Conservation (phyloP, 2,329 filamentous ascomycete genomes). For the Fusarium coffeatum region DNA sequence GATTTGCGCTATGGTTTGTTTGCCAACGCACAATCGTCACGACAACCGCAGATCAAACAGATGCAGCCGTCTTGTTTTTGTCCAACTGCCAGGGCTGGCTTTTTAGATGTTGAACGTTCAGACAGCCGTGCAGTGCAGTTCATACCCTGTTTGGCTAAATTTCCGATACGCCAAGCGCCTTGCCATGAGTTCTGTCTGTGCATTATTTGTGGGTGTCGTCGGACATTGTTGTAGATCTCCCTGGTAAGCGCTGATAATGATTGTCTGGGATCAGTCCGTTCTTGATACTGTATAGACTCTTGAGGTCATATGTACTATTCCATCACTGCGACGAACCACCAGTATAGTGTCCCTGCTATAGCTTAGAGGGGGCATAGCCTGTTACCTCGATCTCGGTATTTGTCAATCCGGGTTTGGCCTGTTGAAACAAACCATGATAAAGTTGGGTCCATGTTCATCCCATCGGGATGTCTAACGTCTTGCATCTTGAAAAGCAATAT, state of each 20-base stretch:
- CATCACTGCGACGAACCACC: conserved; percentile 1
- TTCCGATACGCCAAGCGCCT: conserved; percentile 38
- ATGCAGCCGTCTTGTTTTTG: conserved; percentile 10
- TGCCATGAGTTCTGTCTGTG: conserved; percentile 32
- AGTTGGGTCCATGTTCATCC: conserved; percentile 16
- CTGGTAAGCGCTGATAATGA: conserved; percentile 15
- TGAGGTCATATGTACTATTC: not conserved
- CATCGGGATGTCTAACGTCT: conserved; percentile 10
- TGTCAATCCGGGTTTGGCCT: conserved; percentile 7
- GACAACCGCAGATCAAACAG: conserved; percentile 36
- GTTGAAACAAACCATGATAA: conserved; percentile 25
- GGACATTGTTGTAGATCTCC: conserved; percentile 38
- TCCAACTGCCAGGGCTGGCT: conserved; percentile 7
- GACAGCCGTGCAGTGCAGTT: conserved; percentile 22
- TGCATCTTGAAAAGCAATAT: conserved; percentile 21
- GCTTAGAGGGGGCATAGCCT: conserved; percentile 11
- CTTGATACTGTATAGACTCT: conserved; percentile 6
- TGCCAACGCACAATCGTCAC: conserved; percentile 35
- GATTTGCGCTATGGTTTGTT: conserved; percentile 17
- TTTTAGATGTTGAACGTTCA: conserved; percentile 19
- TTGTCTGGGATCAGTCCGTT: not conserved
- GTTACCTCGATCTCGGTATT: not conserved
- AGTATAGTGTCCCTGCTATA: conserved; percentile 12
- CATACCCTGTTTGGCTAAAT: conserved; percentile 32
- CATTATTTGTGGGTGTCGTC: conserved; percentile 36